A percentile compares a stretch with the other conserved stretches of the same genome.
These are phyloP conservation scores for Taiozyma onychis DNA, from an alignment of 1,139 yeast species.

Conservation along the genomic window DNA sequence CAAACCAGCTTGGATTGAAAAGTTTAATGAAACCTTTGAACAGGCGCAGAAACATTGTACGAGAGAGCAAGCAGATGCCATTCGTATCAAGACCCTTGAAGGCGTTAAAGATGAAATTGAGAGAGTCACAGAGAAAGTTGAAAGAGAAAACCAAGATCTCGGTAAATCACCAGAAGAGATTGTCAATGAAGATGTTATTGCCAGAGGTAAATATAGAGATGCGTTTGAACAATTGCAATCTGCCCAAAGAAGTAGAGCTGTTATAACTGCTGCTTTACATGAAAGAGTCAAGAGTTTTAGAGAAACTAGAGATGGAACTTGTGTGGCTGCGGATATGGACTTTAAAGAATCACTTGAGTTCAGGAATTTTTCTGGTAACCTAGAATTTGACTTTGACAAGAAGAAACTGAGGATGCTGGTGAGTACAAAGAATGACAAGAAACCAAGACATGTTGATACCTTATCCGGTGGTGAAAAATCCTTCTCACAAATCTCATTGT, in stretches of 20 bases:
- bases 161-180: conserved; percentile 41
- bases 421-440: conserved; percentile 49
- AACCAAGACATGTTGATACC: conserved; percentile 68
- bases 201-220: conserved; percentile 30
- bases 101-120: conserved; percentile 32
- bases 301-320: conserved; percentile 38
- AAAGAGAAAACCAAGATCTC: conserved; percentile 32
- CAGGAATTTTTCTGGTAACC: conserved; percentile 72
- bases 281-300: conserved; percentile 46
- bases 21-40: conserved; percentile 24
- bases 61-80: conserved; percentile 27
- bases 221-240: conserved; percentile 30
- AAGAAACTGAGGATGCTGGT: conserved; percentile 51
- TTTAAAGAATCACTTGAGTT: conserved; percentile 56
- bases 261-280: conserved; percentile 33
- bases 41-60: conserved; percentile 34
- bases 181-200: conserved; percentile 29
- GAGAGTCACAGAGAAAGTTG: conserved; percentile 29
- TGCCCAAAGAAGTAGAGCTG: conserved; percentile 11
- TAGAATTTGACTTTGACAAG: conserved; percentile 55
- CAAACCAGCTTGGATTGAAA: conserved; percentile 25
- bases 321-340: conserved; percentile 41
- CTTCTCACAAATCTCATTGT: conserved; percentile 81
- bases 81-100: conserved; percentile 27
- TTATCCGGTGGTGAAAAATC: conserved; percentile 97